These are phyloP conservation scores for Papiliotrema nemorosa DNA, from an alignment of 1,284 basidiomycete species.

Conservation along the genomic window DNA sequence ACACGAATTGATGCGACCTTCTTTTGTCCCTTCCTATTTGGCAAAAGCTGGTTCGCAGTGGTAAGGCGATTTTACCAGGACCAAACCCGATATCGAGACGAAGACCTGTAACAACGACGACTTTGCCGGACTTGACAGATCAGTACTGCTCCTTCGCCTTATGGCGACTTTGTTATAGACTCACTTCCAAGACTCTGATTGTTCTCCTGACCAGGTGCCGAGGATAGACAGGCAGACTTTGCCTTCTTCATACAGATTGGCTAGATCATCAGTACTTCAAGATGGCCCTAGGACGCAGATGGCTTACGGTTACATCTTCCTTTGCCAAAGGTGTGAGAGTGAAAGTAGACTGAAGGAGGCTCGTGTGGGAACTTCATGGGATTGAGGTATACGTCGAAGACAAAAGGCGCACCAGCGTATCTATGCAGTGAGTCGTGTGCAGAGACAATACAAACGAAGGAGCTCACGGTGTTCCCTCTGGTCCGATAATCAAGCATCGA, in stretches of 20 bases:
- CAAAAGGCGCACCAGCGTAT: constrained; percentile 87
- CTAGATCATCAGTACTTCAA: constrained; percentile 43
- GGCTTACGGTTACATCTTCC: constrained; percentile 63
- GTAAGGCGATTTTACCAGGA: constrained; percentile 89
- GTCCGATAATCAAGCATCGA: constrained; percentile 84
- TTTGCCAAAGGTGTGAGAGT: constrained; percentile 90
- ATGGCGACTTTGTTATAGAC: constrained; percentile 2
- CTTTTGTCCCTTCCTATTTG: constrained; percentile 80
- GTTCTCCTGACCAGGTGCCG: constrained; percentile 87
- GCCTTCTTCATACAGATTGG: constrained; percentile 89
- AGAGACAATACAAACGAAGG: no score
- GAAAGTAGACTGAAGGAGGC: constrained; percentile 84
- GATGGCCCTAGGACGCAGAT: neutral
- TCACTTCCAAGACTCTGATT: constrained; percentile 72
- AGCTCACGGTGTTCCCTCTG: constrained; percentile 74
- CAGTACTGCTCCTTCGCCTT: neutral
- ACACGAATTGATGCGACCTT: constrained; percentile 70
- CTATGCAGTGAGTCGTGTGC: constrained; percentile 9
- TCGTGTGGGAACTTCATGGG: constrained; percentile 75
- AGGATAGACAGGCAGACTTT: constrained; percentile 90
- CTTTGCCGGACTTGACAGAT: constrained; percentile 56
- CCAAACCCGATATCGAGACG: constrained; percentile 88
- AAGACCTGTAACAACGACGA: constrained; percentile 87
- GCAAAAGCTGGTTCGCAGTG: constrained; percentile 88
- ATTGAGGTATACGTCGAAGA: constrained; percentile 89